Evolutionary conservation across 2,329 filamentous ascomycete species (phyloP).

Genomic region (Diaporthe ampelina): DNA sequence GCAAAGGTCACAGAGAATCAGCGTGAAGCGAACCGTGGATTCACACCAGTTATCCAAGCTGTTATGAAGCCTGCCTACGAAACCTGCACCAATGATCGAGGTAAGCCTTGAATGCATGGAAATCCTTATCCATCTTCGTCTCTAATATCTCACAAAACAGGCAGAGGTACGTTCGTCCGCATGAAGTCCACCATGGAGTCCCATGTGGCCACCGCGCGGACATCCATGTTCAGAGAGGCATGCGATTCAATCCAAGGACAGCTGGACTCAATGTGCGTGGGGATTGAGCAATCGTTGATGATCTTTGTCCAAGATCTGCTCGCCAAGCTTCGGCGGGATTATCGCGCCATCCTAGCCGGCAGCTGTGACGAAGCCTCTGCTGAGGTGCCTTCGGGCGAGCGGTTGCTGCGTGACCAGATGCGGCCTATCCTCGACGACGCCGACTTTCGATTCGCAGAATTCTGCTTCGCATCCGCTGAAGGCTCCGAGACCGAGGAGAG

Average conservation of each 20-base stretch:
- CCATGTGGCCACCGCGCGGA: constrained; percentile 57
- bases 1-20: constrained; percentile 59
- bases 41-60: constrained; percentile 61
- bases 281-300: not conserved
- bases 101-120: constrained; percentile 43
- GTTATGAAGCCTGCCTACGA: constrained; percentile 63
- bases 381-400: not conserved
- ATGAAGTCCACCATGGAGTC: constrained; percentile 66
- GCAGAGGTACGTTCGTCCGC: constrained; percentile 60
- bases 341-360: not conserved
- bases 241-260: constrained; percentile 55
- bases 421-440: not conserved
- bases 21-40: constrained; percentile 66
- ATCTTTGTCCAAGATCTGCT: not conserved
- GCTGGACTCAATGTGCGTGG: constrained; percentile 54
- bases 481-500: not conserved
- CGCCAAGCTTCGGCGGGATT: constrained; percentile 18
- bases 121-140: too few species aligned
- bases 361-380: not conserved
- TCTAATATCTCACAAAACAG: constrained; percentile 41
- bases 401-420: not conserved
- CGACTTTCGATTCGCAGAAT: constrained; percentile 1
- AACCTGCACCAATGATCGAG: constrained; percentile 58
- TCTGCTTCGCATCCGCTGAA: not conserved
- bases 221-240: constrained; percentile 64